Evolutionary conservation across 202 grass and related monocot genomes (phyloP).

Genomic region (Bolboschoenoplectus hybrid): DNA sequence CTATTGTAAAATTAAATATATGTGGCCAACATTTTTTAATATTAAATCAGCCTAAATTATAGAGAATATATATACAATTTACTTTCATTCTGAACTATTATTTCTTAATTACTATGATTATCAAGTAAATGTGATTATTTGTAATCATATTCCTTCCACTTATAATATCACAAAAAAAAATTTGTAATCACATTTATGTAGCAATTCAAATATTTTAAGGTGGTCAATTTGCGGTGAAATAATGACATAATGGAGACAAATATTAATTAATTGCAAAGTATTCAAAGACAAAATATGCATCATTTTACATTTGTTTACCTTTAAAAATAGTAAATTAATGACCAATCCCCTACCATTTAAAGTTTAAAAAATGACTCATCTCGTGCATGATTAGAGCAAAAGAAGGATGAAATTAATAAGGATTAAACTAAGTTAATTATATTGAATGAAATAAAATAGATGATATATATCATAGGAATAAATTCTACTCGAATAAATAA

Average conservation of each 20-base stretch:
- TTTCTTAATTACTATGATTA: too few species aligned
- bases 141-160: background rate
- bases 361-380: background rate
- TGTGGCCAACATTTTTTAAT: too few species aligned
- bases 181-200: background rate
- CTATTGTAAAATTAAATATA: too few species aligned
- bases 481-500: slow-evolving; percentile 6
- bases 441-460: background rate
- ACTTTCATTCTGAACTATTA: too few species aligned
- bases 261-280: background rate
- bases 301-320: background rate
- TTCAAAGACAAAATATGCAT: background rate
- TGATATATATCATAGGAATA: background rate
- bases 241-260: background rate
- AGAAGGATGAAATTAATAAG: background rate
- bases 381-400: background rate
- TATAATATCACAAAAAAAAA: background rate
- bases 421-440: background rate
- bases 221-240: background rate
- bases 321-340: background rate
- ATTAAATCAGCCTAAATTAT: too few species aligned
- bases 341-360: background rate
- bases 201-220: background rate
- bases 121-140: too few species aligned
- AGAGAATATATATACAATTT: too few species aligned